Conservation (phyloP, 352 stramenopile species). For the Globisporangium sylvaticum region DNA sequence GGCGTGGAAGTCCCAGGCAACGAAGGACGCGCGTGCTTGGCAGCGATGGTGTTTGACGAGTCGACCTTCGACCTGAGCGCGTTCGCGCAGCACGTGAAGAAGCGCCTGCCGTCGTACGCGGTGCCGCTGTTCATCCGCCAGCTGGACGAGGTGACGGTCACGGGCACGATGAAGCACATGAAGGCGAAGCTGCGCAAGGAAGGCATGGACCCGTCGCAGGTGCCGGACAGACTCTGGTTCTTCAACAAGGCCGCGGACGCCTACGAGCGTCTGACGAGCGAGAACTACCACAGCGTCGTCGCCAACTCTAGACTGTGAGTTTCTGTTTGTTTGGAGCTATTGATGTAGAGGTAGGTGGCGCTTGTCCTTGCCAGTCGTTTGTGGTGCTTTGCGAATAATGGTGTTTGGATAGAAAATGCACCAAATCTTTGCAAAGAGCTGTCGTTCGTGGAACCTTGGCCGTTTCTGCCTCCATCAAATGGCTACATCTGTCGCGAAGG, state of each 20-base stretch:
- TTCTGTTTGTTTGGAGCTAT: neutral
- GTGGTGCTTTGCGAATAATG: too few relatives aligned
- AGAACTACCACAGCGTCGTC: conserved; percentile 49
- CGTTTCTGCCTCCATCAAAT: too few relatives aligned
- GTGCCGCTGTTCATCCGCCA: conserved; percentile 86
- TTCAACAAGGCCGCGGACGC: conserved; percentile 39
- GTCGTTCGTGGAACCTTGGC: too few relatives aligned
- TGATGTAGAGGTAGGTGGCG: neutral
- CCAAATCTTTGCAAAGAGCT: too few relatives aligned
- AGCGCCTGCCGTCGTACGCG: conserved; percentile 57
- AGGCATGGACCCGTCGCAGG: conserved; percentile 58
- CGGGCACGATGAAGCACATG: conserved; percentile 90
- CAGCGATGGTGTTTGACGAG: conserved; percentile 76
- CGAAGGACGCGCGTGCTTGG: conserved; percentile 81
- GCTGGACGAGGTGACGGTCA: conserved; percentile 67
- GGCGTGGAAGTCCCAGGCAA: conserved; percentile 70
- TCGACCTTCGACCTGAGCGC: conserved; percentile 43
- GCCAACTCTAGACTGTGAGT: conserved; percentile 48
- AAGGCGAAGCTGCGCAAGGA: conserved; percentile 86
- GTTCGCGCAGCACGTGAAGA: conserved; percentile 48
- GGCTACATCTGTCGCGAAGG: too few relatives aligned
- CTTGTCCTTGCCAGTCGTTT: too few relatives aligned
- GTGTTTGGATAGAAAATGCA: too few relatives aligned
- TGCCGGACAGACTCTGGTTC: conserved; percentile 56
- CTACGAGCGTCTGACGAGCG: conserved; percentile 52